These are phyloP conservation scores for Emericellopsis cladophorae DNA, from an alignment of 2,329 filamentous ascomycete genomes.

Conservation along the genomic window DNA sequence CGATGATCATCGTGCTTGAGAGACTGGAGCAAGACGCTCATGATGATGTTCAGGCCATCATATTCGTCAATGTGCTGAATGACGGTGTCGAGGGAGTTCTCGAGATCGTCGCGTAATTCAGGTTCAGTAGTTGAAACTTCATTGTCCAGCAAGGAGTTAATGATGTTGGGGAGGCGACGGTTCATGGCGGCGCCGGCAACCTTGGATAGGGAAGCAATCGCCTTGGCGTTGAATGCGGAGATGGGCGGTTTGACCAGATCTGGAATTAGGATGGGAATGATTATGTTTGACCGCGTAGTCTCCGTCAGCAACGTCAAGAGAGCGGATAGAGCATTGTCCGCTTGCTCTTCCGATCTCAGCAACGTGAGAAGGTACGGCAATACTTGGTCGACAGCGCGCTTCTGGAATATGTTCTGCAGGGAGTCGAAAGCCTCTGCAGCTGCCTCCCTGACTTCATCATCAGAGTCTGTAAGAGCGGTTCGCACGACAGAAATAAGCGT, in stretches of 20 bases:
- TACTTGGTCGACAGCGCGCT: slow-evolving; percentile 89
- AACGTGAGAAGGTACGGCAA: slow-evolving; percentile 83
- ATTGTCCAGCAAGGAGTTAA: slow-evolving; percentile 91
- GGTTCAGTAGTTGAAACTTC: slow-evolving; percentile 69
- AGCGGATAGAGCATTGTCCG: slow-evolving; percentile 84
- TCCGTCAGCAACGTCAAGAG: slow-evolving; percentile 91
- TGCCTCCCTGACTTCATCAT: slow-evolving; percentile 83
- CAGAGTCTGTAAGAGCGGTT: slow-evolving; percentile 79
- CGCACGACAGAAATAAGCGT: slow-evolving; percentile 89
- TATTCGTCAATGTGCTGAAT: slow-evolving; percentile 89
- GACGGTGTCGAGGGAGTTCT: slow-evolving; percentile 75
- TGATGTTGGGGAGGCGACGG: slow-evolving; percentile 72
- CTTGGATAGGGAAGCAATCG: slow-evolving; percentile 81
- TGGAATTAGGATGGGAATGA: slow-evolving; percentile 89
- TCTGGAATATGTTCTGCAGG: slow-evolving; percentile 84
- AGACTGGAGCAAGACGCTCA: slow-evolving; percentile 82
- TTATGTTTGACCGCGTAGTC: slow-evolving; percentile 86
- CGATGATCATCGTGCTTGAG: slow-evolving; percentile 89
- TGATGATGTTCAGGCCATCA: slow-evolving; percentile 87
- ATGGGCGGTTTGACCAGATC: slow-evolving; percentile 86
- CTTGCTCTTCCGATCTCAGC: slow-evolving; percentile 74
- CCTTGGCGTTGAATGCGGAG: slow-evolving; percentile 86
- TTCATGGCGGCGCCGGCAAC: slow-evolving; percentile 89
- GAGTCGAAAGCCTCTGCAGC: slow-evolving; percentile 96
- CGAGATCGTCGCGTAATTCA: slow-evolving; percentile 58